Conservation (phyloP, 2,329 filamentous ascomycete species). For the Microdochium bolleyi region DNA sequence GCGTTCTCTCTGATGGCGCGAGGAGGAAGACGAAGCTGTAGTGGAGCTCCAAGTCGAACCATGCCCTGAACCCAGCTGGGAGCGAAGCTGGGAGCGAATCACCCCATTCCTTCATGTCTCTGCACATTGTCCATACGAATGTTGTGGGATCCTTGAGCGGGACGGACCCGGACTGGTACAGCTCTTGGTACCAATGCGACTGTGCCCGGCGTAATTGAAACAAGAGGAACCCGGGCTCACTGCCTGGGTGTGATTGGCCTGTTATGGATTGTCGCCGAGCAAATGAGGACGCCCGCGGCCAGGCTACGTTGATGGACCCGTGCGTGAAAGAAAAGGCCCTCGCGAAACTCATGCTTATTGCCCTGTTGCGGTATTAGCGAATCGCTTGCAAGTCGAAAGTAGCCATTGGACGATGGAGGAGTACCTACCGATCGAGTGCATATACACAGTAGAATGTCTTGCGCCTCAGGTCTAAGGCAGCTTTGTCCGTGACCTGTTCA, state of each 20-base stretch:
- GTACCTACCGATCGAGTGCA: slow-evolving; percentile 68
- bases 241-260: slow-evolving; percentile 38
- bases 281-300: slow-evolving; percentile 49
- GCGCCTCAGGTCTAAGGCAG: slow-evolving; percentile 67
- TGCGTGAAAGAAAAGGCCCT: slow-evolving; percentile 91
- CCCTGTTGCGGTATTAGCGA: slow-evolving; percentile 6
- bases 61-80: slow-evolving; percentile 57
- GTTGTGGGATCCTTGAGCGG: slow-evolving; percentile 60
- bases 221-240: slow-evolving; percentile 66
- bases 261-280: slow-evolving; percentile 32
- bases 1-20: slow-evolving; percentile 68
- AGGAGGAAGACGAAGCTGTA: slow-evolving; percentile 90
- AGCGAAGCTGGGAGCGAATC: slow-evolving; percentile 63
- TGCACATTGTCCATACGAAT: slow-evolving; percentile 69
- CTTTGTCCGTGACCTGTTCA: slow-evolving; percentile 58
- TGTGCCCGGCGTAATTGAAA: slow-evolving; percentile 80
- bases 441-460: slow-evolving; percentile 89
- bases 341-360: slow-evolving; percentile 81
- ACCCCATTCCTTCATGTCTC: slow-evolving; percentile 74
- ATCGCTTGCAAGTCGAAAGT: not conserved
- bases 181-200: slow-evolving; percentile 81
- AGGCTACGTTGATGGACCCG: slow-evolving; percentile 73
- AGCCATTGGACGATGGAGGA: not conserved
- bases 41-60: slow-evolving; percentile 81
- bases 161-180: slow-evolving; percentile 70